Conservation (phyloP, 192 early-diverging fungal genomes). For the Mortierella hygrophila region DNA sequence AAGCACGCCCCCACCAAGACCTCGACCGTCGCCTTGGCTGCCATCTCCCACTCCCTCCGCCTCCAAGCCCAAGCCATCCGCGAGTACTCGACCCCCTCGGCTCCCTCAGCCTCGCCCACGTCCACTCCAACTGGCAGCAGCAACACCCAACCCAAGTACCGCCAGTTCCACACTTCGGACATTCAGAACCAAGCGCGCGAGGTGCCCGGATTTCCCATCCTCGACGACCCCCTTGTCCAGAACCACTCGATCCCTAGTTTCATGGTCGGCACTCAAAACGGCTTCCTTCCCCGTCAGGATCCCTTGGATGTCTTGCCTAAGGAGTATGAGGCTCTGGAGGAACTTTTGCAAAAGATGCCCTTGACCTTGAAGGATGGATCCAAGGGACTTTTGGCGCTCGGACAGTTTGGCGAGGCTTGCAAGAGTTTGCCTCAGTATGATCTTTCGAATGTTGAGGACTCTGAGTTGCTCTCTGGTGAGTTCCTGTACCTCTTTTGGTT, state of each 20-base stretch:
- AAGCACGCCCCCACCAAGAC: conserved; percentile 34
- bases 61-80: conserved; percentile 45
- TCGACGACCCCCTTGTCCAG: conserved; percentile 57
- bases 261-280: conserved; percentile 69
- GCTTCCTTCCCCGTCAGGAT: conserved; percentile 74
- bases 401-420: conserved; percentile 85
- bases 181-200: conserved; percentile 30
- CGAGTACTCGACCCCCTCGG: conserved; percentile 37
- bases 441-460: conserved; percentile 78
- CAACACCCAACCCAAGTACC: conserved; percentile 38
- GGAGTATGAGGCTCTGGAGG: conserved; percentile 77
- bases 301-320: conserved; percentile 77
- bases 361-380: conserved; percentile 74
- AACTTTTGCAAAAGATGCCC: conserved; percentile 84
- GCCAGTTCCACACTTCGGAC: conserved; percentile 46
- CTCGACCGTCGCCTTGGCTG: conserved; percentile 27
- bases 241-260: conserved; percentile 64
- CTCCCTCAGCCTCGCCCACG: conserved; percentile 24
- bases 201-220: conserved; percentile 57
- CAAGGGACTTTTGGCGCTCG: conserved; percentile 81
- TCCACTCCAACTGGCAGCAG: conserved; percentile 6
- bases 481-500: not conserved
- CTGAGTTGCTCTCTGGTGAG: conserved; percentile 76
- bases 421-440: conserved; percentile 78
- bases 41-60: conserved; percentile 39